phyloP scores from a whole-genome alignment of 2,329 filamentous ascomycete species.

The Teratosphaeria viscida region DNA sequence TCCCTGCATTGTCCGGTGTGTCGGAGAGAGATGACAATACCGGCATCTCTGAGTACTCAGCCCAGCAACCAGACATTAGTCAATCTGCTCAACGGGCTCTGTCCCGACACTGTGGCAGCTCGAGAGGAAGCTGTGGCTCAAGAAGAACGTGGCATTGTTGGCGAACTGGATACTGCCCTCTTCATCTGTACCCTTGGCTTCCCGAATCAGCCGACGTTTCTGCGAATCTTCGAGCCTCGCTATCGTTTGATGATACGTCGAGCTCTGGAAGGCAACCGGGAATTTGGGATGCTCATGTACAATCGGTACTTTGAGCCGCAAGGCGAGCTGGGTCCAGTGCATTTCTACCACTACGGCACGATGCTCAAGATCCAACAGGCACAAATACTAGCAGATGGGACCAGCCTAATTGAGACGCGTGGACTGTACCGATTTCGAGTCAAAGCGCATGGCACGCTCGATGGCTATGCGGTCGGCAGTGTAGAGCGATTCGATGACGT shows the following conservation, averaged over 20 bases:
- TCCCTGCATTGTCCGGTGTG: slow-evolving; percentile 72
- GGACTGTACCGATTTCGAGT: slow-evolving; percentile 71
- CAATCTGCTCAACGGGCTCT: slow-evolving; percentile 57
- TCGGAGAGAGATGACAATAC: slow-evolving; percentile 51
- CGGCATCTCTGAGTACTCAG: slow-evolving; percentile 39
- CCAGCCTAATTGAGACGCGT: slow-evolving; percentile 68
- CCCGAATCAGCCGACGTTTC: slow-evolving; percentile 71
- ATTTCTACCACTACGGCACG: slow-evolving; percentile 67
- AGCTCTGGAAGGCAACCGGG: slow-evolving; percentile 59
- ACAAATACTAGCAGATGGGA: slow-evolving; percentile 66
- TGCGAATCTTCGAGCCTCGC: slow-evolving; percentile 86
- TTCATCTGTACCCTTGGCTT: slow-evolving; percentile 78
- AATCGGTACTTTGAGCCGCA: slow-evolving; percentile 46
- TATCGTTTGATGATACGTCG: slow-evolving; percentile 84
- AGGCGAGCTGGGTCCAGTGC: slow-evolving; percentile 41
- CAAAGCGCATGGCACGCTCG: slow-evolving; percentile 50
- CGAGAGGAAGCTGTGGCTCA: slow-evolving; percentile 46
- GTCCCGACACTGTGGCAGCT: slow-evolving; percentile 52
- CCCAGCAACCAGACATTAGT: slow-evolving; percentile 54
- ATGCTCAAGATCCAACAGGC: slow-evolving; percentile 64
- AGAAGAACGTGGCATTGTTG: slow-evolving; percentile 47
- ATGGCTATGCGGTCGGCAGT: slow-evolving; percentile 70
- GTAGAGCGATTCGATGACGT: slow-evolving; percentile 73
- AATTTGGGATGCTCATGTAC: slow-evolving; percentile 78
- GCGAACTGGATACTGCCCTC: slow-evolving; percentile 54